Base-by-base conservation (phyloP, 2,329 filamentous ascomycete species). In the Hypomyces perniciosus region DNA sequence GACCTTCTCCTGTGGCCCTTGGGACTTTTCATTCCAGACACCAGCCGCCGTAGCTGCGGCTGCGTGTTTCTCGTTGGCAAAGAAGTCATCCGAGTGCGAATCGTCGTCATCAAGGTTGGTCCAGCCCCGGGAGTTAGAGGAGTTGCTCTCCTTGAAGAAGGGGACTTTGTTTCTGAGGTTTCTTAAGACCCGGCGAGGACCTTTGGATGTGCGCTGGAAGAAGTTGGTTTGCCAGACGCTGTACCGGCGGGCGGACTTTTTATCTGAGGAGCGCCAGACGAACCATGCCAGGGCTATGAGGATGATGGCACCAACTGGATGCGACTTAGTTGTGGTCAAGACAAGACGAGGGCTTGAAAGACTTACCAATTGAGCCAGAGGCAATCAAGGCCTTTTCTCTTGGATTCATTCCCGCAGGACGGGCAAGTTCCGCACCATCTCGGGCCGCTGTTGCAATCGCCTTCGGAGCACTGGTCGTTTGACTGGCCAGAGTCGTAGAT, bases 221-320 rank as follows among this genome's bases (percentile, higher is more conserved):
- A 47, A 31, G 13, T 27, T 48, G n/a, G 44, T 9, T 10, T 47
- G 39, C 46, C 50, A 49, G 5, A 34, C 20, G 26, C 4, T 33
- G 8, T 41, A 31, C 8, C 31, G 12, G 54, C 12, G 57, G 54
- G 13, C 55, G 28, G 41, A 38, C 9, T 44, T 49, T 8, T 42
- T 40, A 28, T 50, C 57, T 31, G 41, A 62, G n/a, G 38, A 46
- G n/a, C 70, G 67, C 64, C 70, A 76, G 5, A 72, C 59, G 27
- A 77, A 62, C 73, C 73, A 78, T 6, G 59, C 57, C 27, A 77
- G 51, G 52, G 75, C 72, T 47, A 68, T 72, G 7, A 75, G 52
- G 29, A 75, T 59, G 20, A 78, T 69, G 45, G 76, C 73, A 5
- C 66, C 68, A 29, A 71, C 76, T 61, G n/a, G 9, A 42, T 27